phyloP scores from a whole-genome alignment of 2,329 filamentous ascomycete genomes.

The Aspergillus sergii region DNA sequence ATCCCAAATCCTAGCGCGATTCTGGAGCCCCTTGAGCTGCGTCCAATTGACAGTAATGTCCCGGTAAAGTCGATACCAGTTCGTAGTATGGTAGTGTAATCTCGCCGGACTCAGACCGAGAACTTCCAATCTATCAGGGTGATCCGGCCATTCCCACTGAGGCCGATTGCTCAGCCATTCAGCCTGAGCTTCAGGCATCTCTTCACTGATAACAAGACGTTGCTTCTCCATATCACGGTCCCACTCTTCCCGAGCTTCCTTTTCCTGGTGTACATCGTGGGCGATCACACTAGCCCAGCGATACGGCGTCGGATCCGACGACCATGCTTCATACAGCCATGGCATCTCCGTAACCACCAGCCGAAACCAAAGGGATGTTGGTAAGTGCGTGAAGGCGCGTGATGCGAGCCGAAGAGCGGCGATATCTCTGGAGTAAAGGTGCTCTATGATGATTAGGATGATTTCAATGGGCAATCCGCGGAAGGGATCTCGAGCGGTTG shows the following conservation, averaged over 20 bases:
- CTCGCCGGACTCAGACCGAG: not conserved
- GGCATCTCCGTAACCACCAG: not conserved
- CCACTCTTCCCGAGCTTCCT: not conserved
- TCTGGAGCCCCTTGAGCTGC: not conserved
- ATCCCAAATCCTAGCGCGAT: not conserved
- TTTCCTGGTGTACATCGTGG: not conserved
- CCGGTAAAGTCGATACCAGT: not conserved
- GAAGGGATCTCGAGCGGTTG: not conserved
- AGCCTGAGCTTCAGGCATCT: not conserved
- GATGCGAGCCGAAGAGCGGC: not conserved
- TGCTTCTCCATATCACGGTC: not conserved
- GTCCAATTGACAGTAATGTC: not conserved
- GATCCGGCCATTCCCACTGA: not conserved
- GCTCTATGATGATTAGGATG: not conserved
- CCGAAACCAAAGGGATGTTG: not conserved
- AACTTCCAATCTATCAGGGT: not conserved
- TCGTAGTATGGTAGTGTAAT: not conserved
- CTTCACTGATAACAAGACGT: not conserved
- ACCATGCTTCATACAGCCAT: not conserved
- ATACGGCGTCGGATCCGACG: not conserved
- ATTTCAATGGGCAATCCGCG: not conserved
- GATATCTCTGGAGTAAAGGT: not conserved
- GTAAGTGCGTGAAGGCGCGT: not conserved
- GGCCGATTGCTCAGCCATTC: not conserved
- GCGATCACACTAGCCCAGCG: not conserved